A percentile compares a stretch with the other conserved stretches of the same genome.
phyloP scores from a whole-genome alignment of 176 grass and related monocot genomes.

The Pharus latifolius region DNA sequence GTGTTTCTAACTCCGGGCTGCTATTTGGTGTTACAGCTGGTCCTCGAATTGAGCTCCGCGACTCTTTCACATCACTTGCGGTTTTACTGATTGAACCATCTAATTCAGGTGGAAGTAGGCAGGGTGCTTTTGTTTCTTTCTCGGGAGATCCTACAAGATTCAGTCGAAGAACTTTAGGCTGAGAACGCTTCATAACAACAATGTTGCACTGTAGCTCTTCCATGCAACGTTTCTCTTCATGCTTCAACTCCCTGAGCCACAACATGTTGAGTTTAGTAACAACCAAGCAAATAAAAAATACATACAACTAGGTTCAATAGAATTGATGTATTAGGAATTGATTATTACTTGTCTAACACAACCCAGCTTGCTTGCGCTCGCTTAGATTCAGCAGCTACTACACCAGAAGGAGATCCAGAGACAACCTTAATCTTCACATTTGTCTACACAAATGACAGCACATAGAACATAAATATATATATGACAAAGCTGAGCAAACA shows the following conservation, averaged over 20 bases:
- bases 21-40: conserved; percentile 86
- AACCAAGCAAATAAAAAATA: conserved; percentile 9
- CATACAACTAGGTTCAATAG: background rate
- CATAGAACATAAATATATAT: background rate
- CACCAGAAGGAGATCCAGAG: conserved; percentile 72
- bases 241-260: conserved; percentile 78
- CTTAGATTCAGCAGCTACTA: conserved; percentile 78
- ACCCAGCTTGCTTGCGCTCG: conserved; percentile 92
- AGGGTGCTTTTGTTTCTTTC: conserved; percentile 36
- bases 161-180: conserved; percentile 95
- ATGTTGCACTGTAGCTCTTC: conserved; percentile 98
- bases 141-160: conserved; percentile 89
- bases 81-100: conserved; percentile 34
- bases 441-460: conserved; percentile 42
- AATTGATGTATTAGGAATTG: conserved; percentile 1
- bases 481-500: background rate
- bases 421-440: conserved; percentile 87
- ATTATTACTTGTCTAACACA: conserved; percentile 92
- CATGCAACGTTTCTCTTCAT: conserved; percentile 85
- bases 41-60: conserved; percentile 49
- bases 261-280: background rate
- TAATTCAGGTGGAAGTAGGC: conserved; percentile 15
- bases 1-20: conserved; percentile 72
- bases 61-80: conserved; percentile 35
- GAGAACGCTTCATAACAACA: conserved; percentile 92